A percentile compares a stretch with the other conserved stretches of the same genome.
phyloP scores from a whole-genome alignment of 1,139 yeast genomes.

The Sugiyamaella xylanicola region DNA sequence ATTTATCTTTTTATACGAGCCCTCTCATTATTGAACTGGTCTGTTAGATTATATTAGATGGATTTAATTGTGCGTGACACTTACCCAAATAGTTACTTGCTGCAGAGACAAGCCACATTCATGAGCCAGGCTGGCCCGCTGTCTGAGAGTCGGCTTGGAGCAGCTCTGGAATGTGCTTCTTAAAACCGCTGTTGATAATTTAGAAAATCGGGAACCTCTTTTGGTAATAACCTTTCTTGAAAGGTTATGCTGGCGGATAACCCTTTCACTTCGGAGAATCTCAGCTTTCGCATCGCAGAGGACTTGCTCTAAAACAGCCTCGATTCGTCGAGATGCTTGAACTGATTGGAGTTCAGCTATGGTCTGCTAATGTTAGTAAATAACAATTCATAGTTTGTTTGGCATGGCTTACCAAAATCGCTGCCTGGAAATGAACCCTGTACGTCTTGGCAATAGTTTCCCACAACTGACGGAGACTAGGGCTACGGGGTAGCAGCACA shows the following conservation, averaged over 20 bases:
- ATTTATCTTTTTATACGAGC: conserved; percentile 1
- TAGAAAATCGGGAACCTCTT: conserved; percentile 1
- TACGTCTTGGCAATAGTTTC: not conserved
- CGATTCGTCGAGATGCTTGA: not conserved
- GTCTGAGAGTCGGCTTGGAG: conserved; percentile 4
- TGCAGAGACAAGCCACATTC: conserved; percentile 8
- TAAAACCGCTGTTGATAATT: not conserved
- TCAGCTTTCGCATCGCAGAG: not conserved
- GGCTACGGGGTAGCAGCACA: not conserved
- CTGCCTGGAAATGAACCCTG: not conserved
- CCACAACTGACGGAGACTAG: conserved; percentile 4
- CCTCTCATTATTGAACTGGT: conserved; percentile 10
- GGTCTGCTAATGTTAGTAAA: not conserved
- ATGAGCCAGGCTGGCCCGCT: conserved; percentile 4
- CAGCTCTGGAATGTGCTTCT: not conserved
- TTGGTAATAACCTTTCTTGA: not conserved
- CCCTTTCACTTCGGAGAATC: not conserved
- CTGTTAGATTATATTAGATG: not conserved
- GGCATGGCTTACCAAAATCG: no score
- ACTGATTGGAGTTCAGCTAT: not conserved
- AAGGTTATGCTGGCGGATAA: not conserved
- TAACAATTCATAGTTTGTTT: no score
- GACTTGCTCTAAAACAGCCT: not conserved
- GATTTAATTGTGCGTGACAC: not conserved
- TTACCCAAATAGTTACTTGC: conserved; percentile 14